Conservation (phyloP, 805 yeast genomes). For the Clavispora carvajalis region DNA sequence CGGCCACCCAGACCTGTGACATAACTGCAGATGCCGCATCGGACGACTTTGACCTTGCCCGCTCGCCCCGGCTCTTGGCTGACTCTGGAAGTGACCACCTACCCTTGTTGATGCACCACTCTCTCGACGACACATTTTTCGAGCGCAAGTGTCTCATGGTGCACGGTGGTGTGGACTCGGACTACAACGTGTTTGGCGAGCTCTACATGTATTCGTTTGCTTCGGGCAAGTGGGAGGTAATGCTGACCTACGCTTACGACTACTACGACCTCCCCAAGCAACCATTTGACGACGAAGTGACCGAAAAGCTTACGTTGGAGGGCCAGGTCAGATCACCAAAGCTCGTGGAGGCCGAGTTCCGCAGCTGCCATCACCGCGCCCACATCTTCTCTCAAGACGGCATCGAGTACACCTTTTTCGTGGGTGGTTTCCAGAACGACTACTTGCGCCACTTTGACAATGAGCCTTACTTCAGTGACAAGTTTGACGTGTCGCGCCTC, state of each 20-base stretch:
- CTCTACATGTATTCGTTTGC: slow-evolving; percentile 29
- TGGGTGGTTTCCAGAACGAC: slow-evolving; percentile 38
- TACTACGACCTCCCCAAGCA: slow-evolving; percentile 24
- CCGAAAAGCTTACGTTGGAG: slow-evolving; percentile 17
- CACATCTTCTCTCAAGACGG: slow-evolving; percentile 28
- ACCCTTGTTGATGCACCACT: neutral
- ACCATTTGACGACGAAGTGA: slow-evolving; percentile 29
- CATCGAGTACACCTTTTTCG: slow-evolving; percentile 29
- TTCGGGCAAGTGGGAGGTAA: slow-evolving; percentile 30
- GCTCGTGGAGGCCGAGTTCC: slow-evolving; percentile 34
- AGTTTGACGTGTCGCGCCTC: slow-evolving; percentile 31
- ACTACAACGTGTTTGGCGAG: slow-evolving; percentile 25
- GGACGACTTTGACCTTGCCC: neutral
- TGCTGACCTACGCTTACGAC: slow-evolving; percentile 31
- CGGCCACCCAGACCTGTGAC: slow-evolving; percentile 3
- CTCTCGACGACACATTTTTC: slow-evolving; percentile 15
- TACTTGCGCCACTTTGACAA: slow-evolving; percentile 29
- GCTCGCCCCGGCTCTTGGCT: slow-evolving; percentile 1
- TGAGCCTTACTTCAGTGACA: slow-evolving; percentile 25
- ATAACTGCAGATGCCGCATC: neutral
- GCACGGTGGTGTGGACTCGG: slow-evolving; percentile 38
- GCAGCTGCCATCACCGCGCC: slow-evolving; percentile 39
- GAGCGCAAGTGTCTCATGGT: slow-evolving; percentile 27
- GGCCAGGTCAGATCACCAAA: slow-evolving; percentile 22
- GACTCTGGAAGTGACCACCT: neutral